Evolutionary conservation across 148 eudicot genomes (phyloP).

Genomic region (Polygonum aviculare): DNA sequence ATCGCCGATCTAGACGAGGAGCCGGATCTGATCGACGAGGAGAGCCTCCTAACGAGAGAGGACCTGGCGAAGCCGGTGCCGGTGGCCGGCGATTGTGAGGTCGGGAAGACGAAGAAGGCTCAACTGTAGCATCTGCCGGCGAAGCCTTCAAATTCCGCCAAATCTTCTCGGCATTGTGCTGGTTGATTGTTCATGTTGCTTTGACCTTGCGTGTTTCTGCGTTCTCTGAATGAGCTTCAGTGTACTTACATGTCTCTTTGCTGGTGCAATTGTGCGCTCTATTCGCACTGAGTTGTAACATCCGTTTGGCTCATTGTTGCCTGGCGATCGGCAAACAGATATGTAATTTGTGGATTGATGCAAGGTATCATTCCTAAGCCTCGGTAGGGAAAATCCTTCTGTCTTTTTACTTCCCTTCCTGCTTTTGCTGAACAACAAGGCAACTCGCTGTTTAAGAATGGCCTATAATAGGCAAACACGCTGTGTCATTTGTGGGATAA

Average conservation of each 20-base stretch:
- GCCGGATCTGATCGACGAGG: too few relatives aligned
- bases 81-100: conserved; percentile 62
- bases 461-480: neutral
- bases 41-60: conserved; percentile 39
- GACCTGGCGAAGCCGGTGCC: conserved; percentile 66
- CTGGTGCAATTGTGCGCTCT: neutral
- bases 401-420: neutral
- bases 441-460: neutral
- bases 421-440: neutral
- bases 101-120: conserved; percentile 69
- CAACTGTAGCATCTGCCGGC: too few relatives aligned
- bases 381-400: neutral
- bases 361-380: neutral
- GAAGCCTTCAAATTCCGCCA: neutral
- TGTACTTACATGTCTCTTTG: neutral
- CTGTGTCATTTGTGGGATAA: neutral
- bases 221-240: neutral
- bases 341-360: neutral
- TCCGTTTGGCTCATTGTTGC: neutral
- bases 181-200: neutral
- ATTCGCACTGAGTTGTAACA: neutral
- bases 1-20: too few relatives aligned
- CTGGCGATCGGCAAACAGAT: neutral
- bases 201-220: neutral
- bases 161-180: neutral